phyloP scores from a whole-genome alignment of 1,139 yeast species.

The Saccharomyces hybrid region DNA sequence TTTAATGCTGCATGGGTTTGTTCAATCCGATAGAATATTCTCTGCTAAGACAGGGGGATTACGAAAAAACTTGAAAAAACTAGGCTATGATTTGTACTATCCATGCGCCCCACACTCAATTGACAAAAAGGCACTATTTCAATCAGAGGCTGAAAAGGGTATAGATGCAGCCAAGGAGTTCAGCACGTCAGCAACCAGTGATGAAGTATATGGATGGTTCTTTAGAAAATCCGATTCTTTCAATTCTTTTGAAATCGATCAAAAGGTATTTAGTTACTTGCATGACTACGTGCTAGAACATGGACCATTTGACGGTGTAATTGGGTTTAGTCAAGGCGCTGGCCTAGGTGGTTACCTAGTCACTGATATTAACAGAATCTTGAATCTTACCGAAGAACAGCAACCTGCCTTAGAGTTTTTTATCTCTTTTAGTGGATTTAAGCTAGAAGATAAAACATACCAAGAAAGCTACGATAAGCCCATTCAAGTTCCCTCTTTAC shows the following conservation, averaged over 20 bases:
- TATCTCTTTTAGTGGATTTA: constrained; percentile 75
- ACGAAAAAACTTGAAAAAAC: constrained; percentile 56
- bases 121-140: constrained; percentile 9
- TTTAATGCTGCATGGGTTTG: constrained; percentile 51
- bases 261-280: constrained; percentile 18
- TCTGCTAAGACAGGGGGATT: constrained; percentile 73
- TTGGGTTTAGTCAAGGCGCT: constrained; percentile 93
- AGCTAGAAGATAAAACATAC: constrained; percentile 47
- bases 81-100: constrained; percentile 62
- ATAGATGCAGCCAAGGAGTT: constrained; percentile 9
- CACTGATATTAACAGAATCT: constrained; percentile 35
- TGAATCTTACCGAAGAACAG: constrained; percentile 21
- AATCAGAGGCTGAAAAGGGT: constrained; percentile 6
- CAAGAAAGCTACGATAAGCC: constrained; percentile 38
- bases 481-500: constrained; percentile 54
- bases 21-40: constrained; percentile 65
- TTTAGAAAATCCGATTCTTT: constrained; percentile 12
- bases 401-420: constrained; percentile 58
- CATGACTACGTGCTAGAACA: constrained; percentile 34
- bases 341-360: constrained; percentile 59
- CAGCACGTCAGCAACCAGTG: constrained; percentile 9
- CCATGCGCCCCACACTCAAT: constrained; percentile 55
- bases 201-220: constrained; percentile 30
- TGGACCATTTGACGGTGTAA: constrained; percentile 83
- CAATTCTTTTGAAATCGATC: constrained; percentile 18